Evolutionary conservation across 805 yeast genomes (phyloP).

Genomic region (Saccharomyces mikatae): DNA sequence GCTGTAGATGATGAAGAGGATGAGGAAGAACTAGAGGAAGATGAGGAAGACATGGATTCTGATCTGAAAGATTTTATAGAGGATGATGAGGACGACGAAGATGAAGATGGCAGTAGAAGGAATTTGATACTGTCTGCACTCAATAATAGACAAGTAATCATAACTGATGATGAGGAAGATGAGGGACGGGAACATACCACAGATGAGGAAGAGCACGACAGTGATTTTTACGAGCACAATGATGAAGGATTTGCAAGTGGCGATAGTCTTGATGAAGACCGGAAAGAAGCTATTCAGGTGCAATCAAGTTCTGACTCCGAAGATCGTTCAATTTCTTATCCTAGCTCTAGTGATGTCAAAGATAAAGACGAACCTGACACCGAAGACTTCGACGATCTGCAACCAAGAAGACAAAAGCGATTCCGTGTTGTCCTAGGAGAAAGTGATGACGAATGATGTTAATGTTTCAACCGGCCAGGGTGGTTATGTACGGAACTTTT

Average conservation of each 20-base stretch:
- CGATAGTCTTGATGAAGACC: conserved; percentile 21
- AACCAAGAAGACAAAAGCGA: conserved; percentile 13
- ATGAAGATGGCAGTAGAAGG: conserved; percentile 1
- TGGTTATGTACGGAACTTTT: neutral
- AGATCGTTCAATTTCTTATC: conserved; percentile 1
- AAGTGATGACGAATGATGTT: conserved; percentile 22
- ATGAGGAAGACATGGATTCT: conserved; percentile 2
- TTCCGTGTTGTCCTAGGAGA: conserved; percentile 18
- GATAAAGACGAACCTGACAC: conserved; percentile 35
- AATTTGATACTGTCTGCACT: neutral
- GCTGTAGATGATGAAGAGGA: conserved; percentile 9
- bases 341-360: conserved; percentile 23
- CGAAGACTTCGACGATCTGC: conserved; percentile 7
- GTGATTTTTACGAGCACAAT: conserved; percentile 27
- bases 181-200: conserved; percentile 1
- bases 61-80: neutral
- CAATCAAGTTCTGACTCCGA: conserved; percentile 11
- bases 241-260: conserved; percentile 29
- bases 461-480: neutral
- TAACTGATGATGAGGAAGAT: neutral
- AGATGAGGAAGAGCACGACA: conserved; percentile 11
- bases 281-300: conserved; percentile 27
- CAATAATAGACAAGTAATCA: neutral
- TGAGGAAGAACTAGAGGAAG: conserved; percentile 6
- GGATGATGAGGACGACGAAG: conserved; percentile 1